These are phyloP conservation scores for Scheffersomyces ergatensis DNA, from an alignment of 805 yeast species.

Conservation along the genomic window DNA sequence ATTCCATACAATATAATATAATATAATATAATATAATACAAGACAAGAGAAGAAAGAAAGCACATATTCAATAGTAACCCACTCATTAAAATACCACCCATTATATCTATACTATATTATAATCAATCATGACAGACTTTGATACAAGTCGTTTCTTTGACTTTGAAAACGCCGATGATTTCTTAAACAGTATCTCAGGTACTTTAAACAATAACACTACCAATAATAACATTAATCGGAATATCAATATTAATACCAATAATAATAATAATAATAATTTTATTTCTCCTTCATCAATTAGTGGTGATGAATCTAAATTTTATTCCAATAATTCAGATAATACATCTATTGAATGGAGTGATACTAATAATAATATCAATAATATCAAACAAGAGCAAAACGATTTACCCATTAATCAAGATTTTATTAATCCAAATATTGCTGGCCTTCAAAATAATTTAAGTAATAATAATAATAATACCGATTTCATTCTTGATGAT, in stretches of 20 bases:
- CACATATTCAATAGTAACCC: too few relatives aligned
- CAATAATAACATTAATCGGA: not conserved
- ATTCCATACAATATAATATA: too few relatives aligned
- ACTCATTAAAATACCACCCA: too few relatives aligned
- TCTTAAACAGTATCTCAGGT: conserved; percentile 27
- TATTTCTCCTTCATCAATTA: conserved; percentile 8
- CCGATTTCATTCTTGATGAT: not conserved
- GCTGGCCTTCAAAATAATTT: too few relatives aligned
- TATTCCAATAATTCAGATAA: conserved; percentile 1
- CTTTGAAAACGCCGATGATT: conserved; percentile 29
- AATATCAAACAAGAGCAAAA: not conserved
- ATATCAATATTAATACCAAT: not conserved
- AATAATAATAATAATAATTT: not conserved
- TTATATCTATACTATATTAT: too few relatives aligned
- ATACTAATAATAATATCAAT: not conserved
- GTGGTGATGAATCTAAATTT: conserved; percentile 13
- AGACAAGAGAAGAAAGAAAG: too few relatives aligned
- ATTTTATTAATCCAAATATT: conserved; percentile 4
- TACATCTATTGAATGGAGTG: conserved; percentile 1
- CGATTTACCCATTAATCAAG: not conserved
- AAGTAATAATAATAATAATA: not conserved
- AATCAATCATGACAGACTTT: not conserved
- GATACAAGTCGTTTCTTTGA: conserved; percentile 10
- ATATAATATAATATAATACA: too few relatives aligned
- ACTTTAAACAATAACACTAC: conserved; percentile 11